Base-by-base conservation (phyloP, 2,329 filamentous ascomycete genomes). In the Dothideomycetes sp. region DNA sequence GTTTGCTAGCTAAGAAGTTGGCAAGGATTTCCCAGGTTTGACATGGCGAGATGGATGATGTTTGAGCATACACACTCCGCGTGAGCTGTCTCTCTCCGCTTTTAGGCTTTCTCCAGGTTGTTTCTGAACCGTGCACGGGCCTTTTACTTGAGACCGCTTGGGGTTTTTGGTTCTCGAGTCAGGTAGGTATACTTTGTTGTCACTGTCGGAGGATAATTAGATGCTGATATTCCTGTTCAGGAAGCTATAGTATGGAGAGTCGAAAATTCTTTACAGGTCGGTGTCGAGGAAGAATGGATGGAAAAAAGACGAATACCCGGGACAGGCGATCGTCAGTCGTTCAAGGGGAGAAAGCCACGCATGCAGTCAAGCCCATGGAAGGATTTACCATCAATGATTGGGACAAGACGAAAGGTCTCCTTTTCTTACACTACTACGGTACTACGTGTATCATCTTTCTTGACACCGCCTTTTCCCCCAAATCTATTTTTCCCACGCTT, bases 311-410 rank as follows among this genome's bases (percentile, higher is more conserved):
- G 10, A 29, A 13, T 5, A 5, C 27, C 3, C 15, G 27, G 36
- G 36, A 25, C 25, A 39, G 22, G 22, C 7, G 33, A 39, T 39
- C 36, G 36, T 31, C 36, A 31, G 12, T 32, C 28, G 28, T 39
- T 31, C 36, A 31, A 39, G 36, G 28, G 36, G 36, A 31, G 8
- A 13, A 24, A 32, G 27, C 36, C 36, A 18, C 36, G 34, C 34
- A 37, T 30, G 34, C 34, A n/a, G n/a, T n/a, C n/a, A n/a, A n/a
- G n/a, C n/a, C n/a, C n/a, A n/a, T n/a, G n/a, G n/a, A 37, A 37
- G 34, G 34, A 37, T n/a, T n/a, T n/a, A n/a, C n/a, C n/a, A n/a
- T n/a, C n/a, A n/a, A n/a, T 29, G 34, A 37, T 30, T 37, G 25
- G 18, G 13, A 12, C n/a, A n/a, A n/a, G n/a, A 22, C 8, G 27